Base-by-base conservation (phyloP, 768 basidiomycete species). In the Suillus subalutaceus region DNA sequence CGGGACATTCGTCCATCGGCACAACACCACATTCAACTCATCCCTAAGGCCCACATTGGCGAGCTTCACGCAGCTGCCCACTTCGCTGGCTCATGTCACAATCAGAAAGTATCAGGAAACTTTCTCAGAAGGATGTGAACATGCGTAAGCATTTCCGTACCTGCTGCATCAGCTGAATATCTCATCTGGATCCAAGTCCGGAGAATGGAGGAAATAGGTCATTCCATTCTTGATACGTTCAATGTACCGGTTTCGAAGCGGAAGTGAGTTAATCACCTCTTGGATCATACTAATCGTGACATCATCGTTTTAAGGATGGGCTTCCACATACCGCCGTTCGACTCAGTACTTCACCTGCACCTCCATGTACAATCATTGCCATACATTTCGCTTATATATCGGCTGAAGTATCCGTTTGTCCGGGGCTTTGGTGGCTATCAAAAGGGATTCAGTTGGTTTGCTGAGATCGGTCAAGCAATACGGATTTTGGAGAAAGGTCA, bases 291-390 rank as follows among this genome's bases (percentile, higher is more conserved):
- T 35, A 32, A 13, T 62, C 30, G 16, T 58, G 63, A 43, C 37
- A 59, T 18, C 16, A 41, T 30, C 6, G 18, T 20, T 53, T 64
- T 23, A 59, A 92, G 92, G 67, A 81, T 93, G 79, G 92, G 92
- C 1, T 94, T 93, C 72, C 92, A 94, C 72, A 90, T 93, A 63
- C 90, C 92, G 0, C 92, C 92, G 0, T 91, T 90, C 75, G 89
- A 85, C 65, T 88, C 87, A 41, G 82, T 93, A 6, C 72, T 86
- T 43, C 92, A 94, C 72, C 80, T 94, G 18, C 92, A 93, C 73
- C 76, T 94, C 46, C 92, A 93, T 72, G 85, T 90, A 30, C 89
- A 90, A 57, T 87, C 80, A 5, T 73, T 91, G 62, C 92, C 92
- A 0, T 92, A 90, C 79, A 80, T 74, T 23, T 83, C 85, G 0